Evolutionary conservation across 148 eudicot genomes (phyloP), one percentile per base, ranked within the genome.

Genomic region (Polygonum maritimum): DNA sequence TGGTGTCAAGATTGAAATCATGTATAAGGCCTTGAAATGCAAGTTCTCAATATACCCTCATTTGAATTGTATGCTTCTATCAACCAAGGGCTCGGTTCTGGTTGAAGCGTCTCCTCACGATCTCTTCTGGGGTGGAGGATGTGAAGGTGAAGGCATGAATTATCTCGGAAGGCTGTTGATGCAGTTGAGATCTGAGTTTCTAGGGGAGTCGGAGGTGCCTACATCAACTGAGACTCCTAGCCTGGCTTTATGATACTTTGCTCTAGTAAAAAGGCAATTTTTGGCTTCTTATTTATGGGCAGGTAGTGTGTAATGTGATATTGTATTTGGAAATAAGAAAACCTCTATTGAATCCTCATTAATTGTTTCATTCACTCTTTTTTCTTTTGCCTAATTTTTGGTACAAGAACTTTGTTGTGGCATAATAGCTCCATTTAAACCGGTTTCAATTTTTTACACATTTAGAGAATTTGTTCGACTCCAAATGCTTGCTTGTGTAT

Each of bases 81-180:
- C 92, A 7, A 95, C 96, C 0, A 84, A 71, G 5, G 96, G 99
- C 33, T 92, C 83, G 21, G 89, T 89, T 69, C 90, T 95, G 16
- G 96, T 92, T 21, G 99, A 95, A 86, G 94, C 96, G 41, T 95
- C 99, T 2, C 99, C 99, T 3, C 97, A 92, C 63, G 97, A 95
- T 86, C 92, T 92, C 33, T 95, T 92, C 81, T 92, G 99, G 97
- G 97, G 97, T 0, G 99, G 99, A 44, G 99, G 99, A 18, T 89
- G 97, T n/a, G 97, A 95, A 10, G 99, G 99, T 1, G 99, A 95
- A 86, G 99, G 99, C 76, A 89, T 92, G 67, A 95, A 95, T 76
- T 89, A 95, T 88, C 82, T 92, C 5, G 99, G 99, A 69, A 86
- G 99, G 87, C 81, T 95, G 77, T 84, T 92, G 69, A 95, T 95